A percentile compares a stretch with the other conserved stretches of the same genome.
Conservation (phyloP, 495 filamentous ascomycete species). For the Penicillium odoratum region DNA sequence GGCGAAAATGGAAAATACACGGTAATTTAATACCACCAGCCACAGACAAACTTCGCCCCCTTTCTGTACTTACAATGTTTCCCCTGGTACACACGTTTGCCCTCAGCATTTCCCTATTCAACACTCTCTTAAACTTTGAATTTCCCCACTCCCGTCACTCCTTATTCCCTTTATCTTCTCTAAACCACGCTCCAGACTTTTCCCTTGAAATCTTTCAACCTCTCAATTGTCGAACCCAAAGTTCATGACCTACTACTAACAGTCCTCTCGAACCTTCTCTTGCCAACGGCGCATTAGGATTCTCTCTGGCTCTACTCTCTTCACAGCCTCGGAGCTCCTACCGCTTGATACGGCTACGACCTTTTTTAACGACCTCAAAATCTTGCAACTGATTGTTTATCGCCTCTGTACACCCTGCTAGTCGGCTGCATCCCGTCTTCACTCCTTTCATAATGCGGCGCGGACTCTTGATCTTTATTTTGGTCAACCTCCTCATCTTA, state of each 20-base stretch:
- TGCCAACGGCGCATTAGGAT: background rate
- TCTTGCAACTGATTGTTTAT: background rate
- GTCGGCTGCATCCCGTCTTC: background rate
- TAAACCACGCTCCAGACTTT: too few relatives aligned
- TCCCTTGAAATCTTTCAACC: background rate
- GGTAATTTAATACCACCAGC: background rate
- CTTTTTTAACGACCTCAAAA: background rate
- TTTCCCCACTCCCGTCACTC: conserved; percentile 28
- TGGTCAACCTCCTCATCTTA: conserved; percentile 60
- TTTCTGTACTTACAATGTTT: conserved; percentile 23
- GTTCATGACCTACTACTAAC: background rate
- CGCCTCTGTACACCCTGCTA: background rate
- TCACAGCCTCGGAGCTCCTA: background rate
- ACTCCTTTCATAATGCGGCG: conserved; percentile 55
- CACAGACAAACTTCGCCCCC: conserved; percentile 6
- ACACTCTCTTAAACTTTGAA: conserved; percentile 15
- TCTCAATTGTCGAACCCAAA: background rate
- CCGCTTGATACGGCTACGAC: background rate
- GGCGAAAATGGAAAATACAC: background rate
- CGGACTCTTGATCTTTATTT: conserved; percentile 61
- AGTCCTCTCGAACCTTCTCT: background rate
- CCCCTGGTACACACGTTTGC: conserved; percentile 14
- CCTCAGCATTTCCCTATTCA: conserved; percentile 13
- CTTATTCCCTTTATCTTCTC: conserved; percentile 20
- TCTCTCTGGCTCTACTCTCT: background rate